Conservation (phyloP, 1,284 basidiomycete species). For the Rhodotorula sp. region DNA sequence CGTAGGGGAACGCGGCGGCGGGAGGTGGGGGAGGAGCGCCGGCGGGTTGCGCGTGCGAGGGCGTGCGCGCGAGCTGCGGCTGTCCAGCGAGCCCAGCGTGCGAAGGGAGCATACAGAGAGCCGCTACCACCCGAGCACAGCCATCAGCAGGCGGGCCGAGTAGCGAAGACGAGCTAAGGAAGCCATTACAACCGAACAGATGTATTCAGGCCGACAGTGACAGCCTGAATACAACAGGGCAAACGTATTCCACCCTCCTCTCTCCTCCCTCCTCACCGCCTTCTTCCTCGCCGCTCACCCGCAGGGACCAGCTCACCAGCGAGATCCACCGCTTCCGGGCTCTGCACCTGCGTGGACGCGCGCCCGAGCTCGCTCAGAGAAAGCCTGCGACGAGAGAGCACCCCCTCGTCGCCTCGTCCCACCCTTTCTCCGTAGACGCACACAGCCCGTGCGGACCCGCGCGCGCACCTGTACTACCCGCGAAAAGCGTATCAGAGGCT, state of each 20-base stretch:
- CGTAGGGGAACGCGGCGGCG: too few relatives aligned
- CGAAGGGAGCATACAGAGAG: not conserved
- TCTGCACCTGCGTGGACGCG: too few relatives aligned
- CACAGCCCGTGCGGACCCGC: not conserved
- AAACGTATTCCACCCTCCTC: too few relatives aligned
- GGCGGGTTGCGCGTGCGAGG: not conserved
- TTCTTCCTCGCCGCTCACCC: too few relatives aligned
- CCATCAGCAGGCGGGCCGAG: too few relatives aligned
- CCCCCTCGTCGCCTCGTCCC: not conserved
- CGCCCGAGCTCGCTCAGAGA: too few relatives aligned
- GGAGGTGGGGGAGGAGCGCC: not conserved
- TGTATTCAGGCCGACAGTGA: too few relatives aligned
- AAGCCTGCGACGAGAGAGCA: not conserved
- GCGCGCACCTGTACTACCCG: not conserved
- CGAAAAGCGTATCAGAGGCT: not conserved
- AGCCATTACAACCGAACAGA: too few relatives aligned
- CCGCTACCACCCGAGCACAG: not conserved
- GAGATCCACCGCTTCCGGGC: too few relatives aligned
- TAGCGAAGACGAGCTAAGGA: not conserved
- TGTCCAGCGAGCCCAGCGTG: not conserved
- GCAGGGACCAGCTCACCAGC: too few relatives aligned
- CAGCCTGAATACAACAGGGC: too few relatives aligned
- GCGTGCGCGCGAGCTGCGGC: not conserved
- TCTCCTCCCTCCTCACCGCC: too few relatives aligned
- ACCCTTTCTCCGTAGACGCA: not conserved